A percentile compares a stretch with the other conserved stretches of the same genome.
Evolutionary conservation across 148 eudicot genomes (phyloP).

Genomic region (Bassia scoparia): DNA sequence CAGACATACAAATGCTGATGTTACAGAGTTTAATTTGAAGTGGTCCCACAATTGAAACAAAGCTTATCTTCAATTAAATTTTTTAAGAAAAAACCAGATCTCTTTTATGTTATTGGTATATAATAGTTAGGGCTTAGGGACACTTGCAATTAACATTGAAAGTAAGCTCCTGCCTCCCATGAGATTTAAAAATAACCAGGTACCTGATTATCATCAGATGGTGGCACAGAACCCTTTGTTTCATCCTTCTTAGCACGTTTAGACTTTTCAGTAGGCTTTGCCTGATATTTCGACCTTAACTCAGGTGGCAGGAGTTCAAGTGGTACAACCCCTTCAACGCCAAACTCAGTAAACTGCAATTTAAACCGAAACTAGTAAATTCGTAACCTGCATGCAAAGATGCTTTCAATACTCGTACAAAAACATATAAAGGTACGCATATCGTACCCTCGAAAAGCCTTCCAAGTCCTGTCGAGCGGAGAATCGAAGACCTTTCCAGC

Average conservation of each 20-base stretch:
- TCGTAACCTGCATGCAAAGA: background rate
- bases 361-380: background rate
- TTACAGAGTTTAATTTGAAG: background rate
- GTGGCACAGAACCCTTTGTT: conserved; percentile 47
- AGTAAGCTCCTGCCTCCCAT: too few relatives aligned
- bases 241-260: conserved; percentile 96
- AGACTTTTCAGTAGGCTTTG: conserved; percentile 72
- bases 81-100: too few relatives aligned
- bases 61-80: background rate
- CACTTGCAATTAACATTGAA: too few relatives aligned
- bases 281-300: conserved; percentile 68
- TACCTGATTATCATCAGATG: conserved; percentile 80
- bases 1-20: background rate
- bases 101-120: too few relatives aligned
- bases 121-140: too few relatives aligned
- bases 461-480: conserved; percentile 97
- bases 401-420: background rate
- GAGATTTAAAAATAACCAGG: background rate
- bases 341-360: conserved; percentile 85
- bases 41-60: conserved; percentile 3
- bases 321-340: conserved; percentile 95
- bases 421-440: conserved; percentile 7
- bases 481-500: conserved; percentile 97
- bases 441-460: conserved; percentile 80
- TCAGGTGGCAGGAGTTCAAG: conserved; percentile 73